These are phyloP conservation scores for Penicillium capsulatum DNA, from an alignment of 2,329 filamentous ascomycete genomes.

Conservation along the genomic window DNA sequence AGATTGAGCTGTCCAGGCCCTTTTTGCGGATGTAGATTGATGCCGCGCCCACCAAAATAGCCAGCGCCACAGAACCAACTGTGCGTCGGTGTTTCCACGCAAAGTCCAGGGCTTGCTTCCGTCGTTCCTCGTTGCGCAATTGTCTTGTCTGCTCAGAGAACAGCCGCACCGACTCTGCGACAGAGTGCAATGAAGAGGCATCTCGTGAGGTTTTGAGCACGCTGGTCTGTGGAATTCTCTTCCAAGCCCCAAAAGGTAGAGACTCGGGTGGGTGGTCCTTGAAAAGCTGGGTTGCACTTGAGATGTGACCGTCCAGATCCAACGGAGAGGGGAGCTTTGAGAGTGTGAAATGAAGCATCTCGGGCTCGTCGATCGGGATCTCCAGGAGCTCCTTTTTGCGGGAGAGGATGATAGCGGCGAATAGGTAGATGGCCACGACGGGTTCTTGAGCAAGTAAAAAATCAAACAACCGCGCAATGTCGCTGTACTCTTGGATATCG, in stretches of 20 bases:
- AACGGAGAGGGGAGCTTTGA: constrained; percentile 80
- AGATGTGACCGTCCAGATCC: constrained; percentile 73
- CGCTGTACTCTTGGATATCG: constrained; percentile 83
- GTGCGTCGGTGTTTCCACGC: constrained; percentile 65
- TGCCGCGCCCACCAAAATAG: constrained; percentile 63
- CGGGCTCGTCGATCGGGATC: constrained; percentile 75
- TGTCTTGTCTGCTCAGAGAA: constrained; percentile 70
- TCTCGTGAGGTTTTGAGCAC: constrained; percentile 77
- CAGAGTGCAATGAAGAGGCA: constrained; percentile 52
- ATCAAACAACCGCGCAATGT: constrained; percentile 89
- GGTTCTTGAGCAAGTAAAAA: constrained; percentile 82
- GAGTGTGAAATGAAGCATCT: constrained; percentile 85
- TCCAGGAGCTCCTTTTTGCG: constrained; percentile 81
- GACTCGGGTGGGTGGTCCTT: constrained; percentile 65
- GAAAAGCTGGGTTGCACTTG: constrained; percentile 61
- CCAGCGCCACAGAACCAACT: constrained; percentile 57
- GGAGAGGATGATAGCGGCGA: constrained; percentile 78
- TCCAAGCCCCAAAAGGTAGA: constrained; percentile 63
- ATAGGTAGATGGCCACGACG: constrained; percentile 86
- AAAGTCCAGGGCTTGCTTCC: constrained; percentile 48
- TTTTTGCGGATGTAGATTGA: constrained; percentile 62
- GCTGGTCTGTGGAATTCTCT: constrained; percentile 66
- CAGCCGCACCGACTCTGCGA: constrained; percentile 62
- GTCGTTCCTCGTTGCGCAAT: constrained; percentile 61
- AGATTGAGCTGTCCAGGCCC: constrained; percentile 35